A percentile compares a stretch with the other conserved stretches of the same genome.
These are phyloP conservation scores for Petrea volubilis DNA, from an alignment of 257 asterid species.

Conservation along the genomic window DNA sequence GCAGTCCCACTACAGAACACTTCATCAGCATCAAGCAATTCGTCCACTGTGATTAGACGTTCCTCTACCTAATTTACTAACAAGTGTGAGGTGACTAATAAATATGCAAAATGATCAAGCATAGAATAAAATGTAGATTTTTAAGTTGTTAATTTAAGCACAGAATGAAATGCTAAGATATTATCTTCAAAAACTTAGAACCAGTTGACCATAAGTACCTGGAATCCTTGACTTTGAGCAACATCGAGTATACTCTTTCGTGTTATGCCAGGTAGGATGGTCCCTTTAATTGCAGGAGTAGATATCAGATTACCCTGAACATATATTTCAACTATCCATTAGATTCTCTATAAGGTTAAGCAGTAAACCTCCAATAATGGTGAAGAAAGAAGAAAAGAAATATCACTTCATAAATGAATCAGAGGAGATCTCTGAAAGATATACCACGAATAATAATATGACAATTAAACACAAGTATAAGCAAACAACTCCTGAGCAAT, in stretches of 20 bases:
- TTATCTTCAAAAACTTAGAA: background rate
- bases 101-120: background rate
- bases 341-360: background rate
- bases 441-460: background rate
- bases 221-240: conserved; percentile 49
- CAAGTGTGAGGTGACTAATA: background rate
- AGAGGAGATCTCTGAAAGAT: background rate
- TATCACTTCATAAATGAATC: background rate
- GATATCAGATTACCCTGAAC: conserved; percentile 45
- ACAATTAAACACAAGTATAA: background rate
- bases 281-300: conserved; percentile 53
- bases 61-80: conserved; percentile 55
- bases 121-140: background rate
- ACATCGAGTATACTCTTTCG: conserved; percentile 52
- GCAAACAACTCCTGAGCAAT: background rate
- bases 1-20: conserved; percentile 85
- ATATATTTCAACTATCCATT: background rate
- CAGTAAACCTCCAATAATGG: background rate
- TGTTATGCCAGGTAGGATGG: conserved; percentile 61
- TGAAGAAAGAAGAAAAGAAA: background rate
- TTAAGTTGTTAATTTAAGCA: background rate
- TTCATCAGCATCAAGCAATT: conserved; percentile 77
- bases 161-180: background rate
- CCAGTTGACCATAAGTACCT: conserved; percentile 28
- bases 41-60: conserved; percentile 58